A percentile compares a stretch with the other conserved stretches of the same genome.
These are phyloP conservation scores for Clitopilus passeckerianus DNA, from an alignment of 768 basidiomycete species.

Conservation along the genomic window DNA sequence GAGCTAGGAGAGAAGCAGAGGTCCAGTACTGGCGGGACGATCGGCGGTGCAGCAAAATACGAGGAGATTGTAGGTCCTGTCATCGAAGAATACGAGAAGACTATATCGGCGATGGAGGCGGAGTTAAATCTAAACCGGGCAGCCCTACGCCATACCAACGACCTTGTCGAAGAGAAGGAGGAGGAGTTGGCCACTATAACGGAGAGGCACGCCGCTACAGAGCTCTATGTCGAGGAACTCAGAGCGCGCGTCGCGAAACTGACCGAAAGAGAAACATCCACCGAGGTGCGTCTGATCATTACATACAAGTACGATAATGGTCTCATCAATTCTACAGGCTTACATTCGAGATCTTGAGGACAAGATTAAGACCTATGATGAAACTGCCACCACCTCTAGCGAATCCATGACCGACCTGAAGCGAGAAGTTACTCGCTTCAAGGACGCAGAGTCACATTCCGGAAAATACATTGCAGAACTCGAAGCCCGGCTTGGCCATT, in stretches of 20 bases:
- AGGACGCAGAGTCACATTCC: constrained; percentile 69
- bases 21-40: constrained; percentile 48
- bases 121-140: constrained; percentile 85
- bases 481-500: constrained; percentile 72
- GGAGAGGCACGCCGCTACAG: constrained; percentile 72
- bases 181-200: constrained; percentile 63
- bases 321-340: constrained; percentile 43
- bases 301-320: constrained; percentile 6
- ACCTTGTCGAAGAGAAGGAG: constrained; percentile 90
- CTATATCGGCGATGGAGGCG: constrained; percentile 90
- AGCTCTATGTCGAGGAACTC: constrained; percentile 86
- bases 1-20: constrained; percentile 77
- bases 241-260: constrained; percentile 75
- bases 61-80: constrained; percentile 96
- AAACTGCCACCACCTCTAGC: constrained; percentile 68
- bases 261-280: constrained; percentile 83
- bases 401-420: constrained; percentile 80
- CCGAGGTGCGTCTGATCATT: constrained; percentile 58
- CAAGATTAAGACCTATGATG: constrained; percentile 83
- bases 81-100: constrained; percentile 98
- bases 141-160: constrained; percentile 86
- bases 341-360: constrained; percentile 93
- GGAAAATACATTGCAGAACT: constrained; percentile 81
- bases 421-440: constrained; percentile 75
- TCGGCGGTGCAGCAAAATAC: constrained; percentile 71